Evolutionary conservation across 305 asterid genomes (phyloP), one percentile per base, ranked within the genome.

Genomic region (Plantago coronopus): DNA sequence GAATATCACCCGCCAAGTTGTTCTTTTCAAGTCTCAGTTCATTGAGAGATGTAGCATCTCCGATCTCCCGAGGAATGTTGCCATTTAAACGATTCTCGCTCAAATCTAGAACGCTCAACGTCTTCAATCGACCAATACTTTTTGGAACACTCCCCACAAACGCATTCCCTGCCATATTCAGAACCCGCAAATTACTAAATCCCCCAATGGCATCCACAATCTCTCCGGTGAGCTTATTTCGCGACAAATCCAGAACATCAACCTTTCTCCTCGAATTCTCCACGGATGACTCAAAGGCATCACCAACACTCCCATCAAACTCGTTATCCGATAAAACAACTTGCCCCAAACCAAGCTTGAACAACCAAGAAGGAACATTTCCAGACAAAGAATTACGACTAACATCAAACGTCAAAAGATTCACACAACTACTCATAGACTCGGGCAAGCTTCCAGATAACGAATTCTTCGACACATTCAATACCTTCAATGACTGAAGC

Each of bases 1-100:
- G 96, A 72, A 90, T 79, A 55, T 61, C 55, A 23, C 96, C 95
- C 1, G n/a, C 69, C 64, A 87, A 68, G 3, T 70, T 62, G 62
- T 87, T 90, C 65, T 75, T 79, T 53, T 76, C 85, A 31, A 87
- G 79, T 59, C 76, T 76, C 57, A 90, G 64, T 73, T 78, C 89
- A 70, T 72, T 70, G 27, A 90, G 80, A 64, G 85, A 76, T 16
- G 68, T 57, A 15, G 76, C 78, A 72, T 72, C 83, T 72, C 94
- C 95, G 21, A 91, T 80, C 71, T 85, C 95, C 37, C 19, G 48
- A 48, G 98, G 97, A 53, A 93, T 81, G 83, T 86, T 81, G 22
- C 94, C 96, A 69, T 78, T 80, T 55, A 93, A 70, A 70, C 21
- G 72, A 79, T 93, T 93, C 54, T 74, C 83, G 42, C 96, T 78